phyloP scores from a whole-genome alignment of 352 stramenopile species.

The Phytopythium aichiense region DNA sequence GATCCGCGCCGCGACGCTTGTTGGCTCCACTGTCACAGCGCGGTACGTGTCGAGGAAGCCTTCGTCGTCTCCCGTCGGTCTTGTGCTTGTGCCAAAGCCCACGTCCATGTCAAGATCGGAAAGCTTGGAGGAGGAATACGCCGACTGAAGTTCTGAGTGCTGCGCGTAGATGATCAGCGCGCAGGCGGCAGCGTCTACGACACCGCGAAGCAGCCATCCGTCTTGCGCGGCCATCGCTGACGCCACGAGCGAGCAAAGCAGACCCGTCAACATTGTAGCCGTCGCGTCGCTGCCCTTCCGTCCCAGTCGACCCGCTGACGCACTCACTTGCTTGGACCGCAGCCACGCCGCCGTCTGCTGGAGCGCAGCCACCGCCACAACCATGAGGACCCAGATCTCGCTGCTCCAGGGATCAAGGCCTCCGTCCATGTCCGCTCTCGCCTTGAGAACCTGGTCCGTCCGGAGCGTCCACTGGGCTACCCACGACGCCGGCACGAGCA shows the following conservation, averaged over 20 bases:
- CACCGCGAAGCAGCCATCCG: background rate
- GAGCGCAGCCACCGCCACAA: conserved; percentile 10
- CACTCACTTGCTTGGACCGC: background rate
- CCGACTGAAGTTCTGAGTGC: background rate
- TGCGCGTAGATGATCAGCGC: background rate
- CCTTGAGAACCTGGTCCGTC: conserved; percentile 22
- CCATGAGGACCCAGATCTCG: conserved; percentile 4
- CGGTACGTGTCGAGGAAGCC: conserved; percentile 43
- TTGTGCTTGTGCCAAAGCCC: conserved; percentile 20
- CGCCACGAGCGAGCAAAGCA: background rate
- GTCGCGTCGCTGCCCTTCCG: background rate
- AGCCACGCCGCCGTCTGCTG: background rate
- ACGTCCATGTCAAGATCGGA: conserved; percentile 11
- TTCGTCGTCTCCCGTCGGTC: conserved; percentile 11
- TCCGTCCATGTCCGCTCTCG: conserved; percentile 14
- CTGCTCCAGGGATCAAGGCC: conserved; percentile 3
- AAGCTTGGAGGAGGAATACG: background rate
- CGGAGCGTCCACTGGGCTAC: conserved; percentile 21
- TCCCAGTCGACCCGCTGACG: background rate
- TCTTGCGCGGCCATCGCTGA: background rate
- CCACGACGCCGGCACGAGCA: conserved; percentile 31
- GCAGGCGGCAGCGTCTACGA: background rate
- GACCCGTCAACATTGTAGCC: background rate
- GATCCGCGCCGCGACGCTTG: conserved; percentile 16
- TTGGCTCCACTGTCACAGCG: conserved; percentile 5